These are phyloP conservation scores for Solanum paucissectum DNA, from an alignment of 257 asterid species.

Conservation along the genomic window DNA sequence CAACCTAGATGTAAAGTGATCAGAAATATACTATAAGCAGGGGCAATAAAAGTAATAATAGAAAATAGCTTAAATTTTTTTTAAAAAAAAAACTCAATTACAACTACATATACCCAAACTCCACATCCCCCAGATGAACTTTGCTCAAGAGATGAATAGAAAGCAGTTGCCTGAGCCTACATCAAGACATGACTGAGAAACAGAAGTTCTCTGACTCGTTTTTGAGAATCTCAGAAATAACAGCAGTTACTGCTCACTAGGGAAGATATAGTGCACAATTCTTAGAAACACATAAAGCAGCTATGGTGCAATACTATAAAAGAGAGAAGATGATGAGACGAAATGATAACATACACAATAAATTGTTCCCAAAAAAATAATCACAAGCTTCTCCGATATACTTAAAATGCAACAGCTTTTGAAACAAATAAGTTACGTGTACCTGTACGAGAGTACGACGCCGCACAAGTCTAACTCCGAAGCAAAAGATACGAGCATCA, in stretches of 20 bases:
- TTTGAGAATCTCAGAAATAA: not conserved
- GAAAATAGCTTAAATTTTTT: not conserved
- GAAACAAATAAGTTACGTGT: not conserved
- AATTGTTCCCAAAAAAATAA: not conserved
- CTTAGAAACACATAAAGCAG: not conserved
- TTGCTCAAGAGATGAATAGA: not conserved
- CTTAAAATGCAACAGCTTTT: not conserved
- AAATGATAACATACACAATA: not conserved
- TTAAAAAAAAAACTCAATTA: not conserved
- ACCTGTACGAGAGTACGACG: conserved; percentile 71
- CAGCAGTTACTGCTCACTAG: not conserved
- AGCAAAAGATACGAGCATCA: conserved; percentile 66
- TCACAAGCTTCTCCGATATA: not conserved
- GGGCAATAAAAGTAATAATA: not conserved
- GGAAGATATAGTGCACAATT: not conserved
- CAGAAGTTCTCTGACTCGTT: not conserved
- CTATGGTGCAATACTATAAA: not conserved
- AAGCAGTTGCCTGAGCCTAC: not conserved
- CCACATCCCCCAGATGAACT: not conserved
- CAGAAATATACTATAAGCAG: not conserved
- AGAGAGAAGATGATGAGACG: not conserved
- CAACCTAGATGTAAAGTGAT: not conserved
- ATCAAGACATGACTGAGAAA: not conserved
- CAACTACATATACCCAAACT: not conserved
- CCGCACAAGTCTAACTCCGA: conserved; percentile 70